phyloP scores from a whole-genome alignment of 805 yeast genomes.

The Suhomyces sp. region DNA sequence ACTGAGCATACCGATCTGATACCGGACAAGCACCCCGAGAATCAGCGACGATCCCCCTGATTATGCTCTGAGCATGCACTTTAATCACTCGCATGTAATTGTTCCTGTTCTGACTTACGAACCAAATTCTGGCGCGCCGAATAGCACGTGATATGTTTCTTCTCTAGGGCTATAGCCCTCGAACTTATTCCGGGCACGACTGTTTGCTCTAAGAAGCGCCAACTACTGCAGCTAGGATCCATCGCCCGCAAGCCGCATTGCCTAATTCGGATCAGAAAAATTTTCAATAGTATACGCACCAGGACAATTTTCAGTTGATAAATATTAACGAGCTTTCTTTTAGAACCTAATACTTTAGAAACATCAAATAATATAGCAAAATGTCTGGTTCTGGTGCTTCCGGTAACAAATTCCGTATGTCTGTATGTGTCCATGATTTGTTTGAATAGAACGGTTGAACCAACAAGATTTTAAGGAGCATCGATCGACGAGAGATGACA shows the following conservation, averaged over 20 bases:
- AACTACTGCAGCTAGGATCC: neutral
- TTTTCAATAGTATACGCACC: slow-evolving; percentile 2
- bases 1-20: neutral
- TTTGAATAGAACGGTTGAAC: neutral
- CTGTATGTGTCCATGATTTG: slow-evolving; percentile 62
- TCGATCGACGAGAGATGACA: neutral
- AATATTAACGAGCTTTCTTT: slow-evolving; percentile 11
- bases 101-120: neutral
- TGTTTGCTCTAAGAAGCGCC: neutral
- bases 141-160: neutral
- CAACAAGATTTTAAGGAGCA: neutral
- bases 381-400: slow-evolving; percentile 95
- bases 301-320: neutral
- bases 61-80: neutral
- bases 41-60: neutral
- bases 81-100: neutral
- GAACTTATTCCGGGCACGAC: neutral
- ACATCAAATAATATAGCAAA: slow-evolving; percentile 33
- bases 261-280: neutral
- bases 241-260: slow-evolving; percentile 1
- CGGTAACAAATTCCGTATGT: slow-evolving; percentile 99
- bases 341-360: slow-evolving; percentile 13
- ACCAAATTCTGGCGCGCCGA: no score
- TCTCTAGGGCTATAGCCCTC: neutral
- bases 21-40: neutral